Conservation (phyloP, 176 grass and related monocot species). For the Urochloa ruziziensis region DNA sequence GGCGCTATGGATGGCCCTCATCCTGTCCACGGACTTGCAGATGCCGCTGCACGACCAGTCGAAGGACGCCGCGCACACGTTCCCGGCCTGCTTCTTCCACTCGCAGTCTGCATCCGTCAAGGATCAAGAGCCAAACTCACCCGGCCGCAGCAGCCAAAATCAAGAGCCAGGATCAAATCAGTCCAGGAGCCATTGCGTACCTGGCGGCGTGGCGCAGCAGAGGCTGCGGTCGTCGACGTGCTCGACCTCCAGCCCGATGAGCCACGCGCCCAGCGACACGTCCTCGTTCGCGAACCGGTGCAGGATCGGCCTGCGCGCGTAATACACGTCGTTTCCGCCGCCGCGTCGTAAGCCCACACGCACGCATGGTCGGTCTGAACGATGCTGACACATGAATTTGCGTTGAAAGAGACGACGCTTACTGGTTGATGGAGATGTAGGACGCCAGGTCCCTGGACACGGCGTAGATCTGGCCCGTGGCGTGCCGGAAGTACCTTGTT, state of each 20-base stretch:
- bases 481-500: constrained; percentile 80
- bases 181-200: too few relatives aligned
- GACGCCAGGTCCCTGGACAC: constrained; percentile 78
- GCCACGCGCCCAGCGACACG: constrained; percentile 78
- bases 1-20: constrained; percentile 53
- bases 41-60: constrained; percentile 64
- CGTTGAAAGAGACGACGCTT: background rate
- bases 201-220: constrained; percentile 76
- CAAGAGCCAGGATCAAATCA: too few relatives aligned
- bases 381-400: background rate
- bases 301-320: constrained; percentile 64
- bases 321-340: background rate
- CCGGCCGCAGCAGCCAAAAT: too few relatives aligned
- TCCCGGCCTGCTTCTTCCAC: constrained; percentile 59
- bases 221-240: constrained; percentile 81
- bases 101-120: constrained; percentile 39
- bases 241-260: constrained; percentile 77
- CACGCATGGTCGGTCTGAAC: background rate
- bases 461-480: constrained; percentile 76
- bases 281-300: constrained; percentile 88
- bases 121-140: background rate
- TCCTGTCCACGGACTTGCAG: constrained; percentile 59
- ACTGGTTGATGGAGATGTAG: constrained; percentile 84
- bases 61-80: constrained; percentile 60
- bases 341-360: background rate